Evolutionary conservation across 495 filamentous ascomycete species (phyloP).

Genomic region (Neurospora tetraspora): DNA sequence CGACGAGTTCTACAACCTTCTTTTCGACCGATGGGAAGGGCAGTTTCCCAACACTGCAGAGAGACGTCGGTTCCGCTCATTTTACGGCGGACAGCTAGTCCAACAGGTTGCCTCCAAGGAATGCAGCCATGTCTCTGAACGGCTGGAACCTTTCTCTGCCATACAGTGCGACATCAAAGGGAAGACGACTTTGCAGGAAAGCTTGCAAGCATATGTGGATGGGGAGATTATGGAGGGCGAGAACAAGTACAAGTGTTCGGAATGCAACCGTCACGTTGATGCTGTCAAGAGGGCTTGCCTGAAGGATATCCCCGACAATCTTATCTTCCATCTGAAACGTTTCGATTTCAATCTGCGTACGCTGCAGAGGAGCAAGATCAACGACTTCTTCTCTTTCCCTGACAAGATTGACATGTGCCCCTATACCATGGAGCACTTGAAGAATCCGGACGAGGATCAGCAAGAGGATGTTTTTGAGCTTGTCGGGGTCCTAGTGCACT

Average conservation of each 20-base stretch:
- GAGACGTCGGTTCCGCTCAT: slow-evolving; percentile 68
- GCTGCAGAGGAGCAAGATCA: slow-evolving; percentile 83
- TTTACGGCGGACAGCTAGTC: slow-evolving; percentile 85
- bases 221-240: slow-evolving; percentile 97
- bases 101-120: slow-evolving; percentile 95
- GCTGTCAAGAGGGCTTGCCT: slow-evolving; percentile 90
- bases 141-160: slow-evolving; percentile 82
- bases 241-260: slow-evolving; percentile 96
- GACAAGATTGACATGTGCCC: slow-evolving; percentile 76
- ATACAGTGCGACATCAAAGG: slow-evolving; percentile 97
- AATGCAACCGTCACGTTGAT: slow-evolving; percentile 82
- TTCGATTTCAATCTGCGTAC: slow-evolving; percentile 91
- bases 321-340: slow-evolving; percentile 94
- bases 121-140: slow-evolving; percentile 86
- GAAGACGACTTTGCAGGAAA: slow-evolving; percentile 73
- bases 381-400: slow-evolving; percentile 89
- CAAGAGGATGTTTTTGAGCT: slow-evolving; percentile 76
- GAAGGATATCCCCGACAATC: slow-evolving; percentile 85
- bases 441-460: slow-evolving; percentile 43
- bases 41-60: slow-evolving; percentile 58
- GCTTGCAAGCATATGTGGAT: slow-evolving; percentile 85
- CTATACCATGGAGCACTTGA: slow-evolving; percentile 82
- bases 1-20: slow-evolving; percentile 90
- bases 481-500: slow-evolving; percentile 86
- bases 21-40: slow-evolving; percentile 85